A percentile compares a stretch with the other conserved stretches of the same genome.
Conservation (phyloP, 1,284 basidiomycete genomes). For the Phaffia rhodozyma region DNA sequence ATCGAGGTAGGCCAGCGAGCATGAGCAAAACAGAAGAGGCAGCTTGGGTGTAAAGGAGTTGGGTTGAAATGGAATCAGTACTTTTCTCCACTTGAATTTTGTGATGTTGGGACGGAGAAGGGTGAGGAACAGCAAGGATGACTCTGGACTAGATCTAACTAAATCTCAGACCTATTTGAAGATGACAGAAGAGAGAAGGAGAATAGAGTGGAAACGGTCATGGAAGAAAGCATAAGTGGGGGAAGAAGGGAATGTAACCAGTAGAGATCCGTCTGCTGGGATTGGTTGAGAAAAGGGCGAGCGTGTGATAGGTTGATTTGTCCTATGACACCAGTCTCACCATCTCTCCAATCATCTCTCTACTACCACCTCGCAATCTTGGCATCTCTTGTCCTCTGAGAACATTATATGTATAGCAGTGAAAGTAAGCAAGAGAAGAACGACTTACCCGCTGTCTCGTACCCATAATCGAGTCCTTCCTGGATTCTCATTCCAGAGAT, state of each 20-base stretch:
- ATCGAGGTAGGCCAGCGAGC: constrained; percentile 1
- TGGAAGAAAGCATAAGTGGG: neutral
- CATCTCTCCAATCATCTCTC: too few species aligned
- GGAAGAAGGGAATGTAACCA: neutral
- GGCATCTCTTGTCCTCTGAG: neutral
- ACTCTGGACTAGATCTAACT: too few species aligned
- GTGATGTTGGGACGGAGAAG: too few species aligned
- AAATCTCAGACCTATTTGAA: too few species aligned
- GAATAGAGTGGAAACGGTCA: neutral
- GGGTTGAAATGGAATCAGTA: too few species aligned
- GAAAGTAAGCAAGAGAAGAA: neutral
- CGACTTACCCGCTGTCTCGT: constrained; percentile 20
- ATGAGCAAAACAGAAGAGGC: constrained; percentile 6
- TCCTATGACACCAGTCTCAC: too few species aligned
- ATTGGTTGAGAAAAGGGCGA: too few species aligned
- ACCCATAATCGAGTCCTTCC: constrained; percentile 23
- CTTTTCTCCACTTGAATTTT: too few species aligned
- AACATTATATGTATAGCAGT: too few species aligned
- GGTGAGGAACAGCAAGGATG: too few species aligned
- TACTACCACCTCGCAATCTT: too few species aligned
- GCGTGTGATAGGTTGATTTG: too few species aligned
- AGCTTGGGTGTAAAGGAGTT: neutral
- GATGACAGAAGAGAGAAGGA: neutral
- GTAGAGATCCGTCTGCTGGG: neutral
- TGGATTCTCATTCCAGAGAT: constrained; percentile 20